phyloP scores from a whole-genome alignment of 2,329 filamentous ascomycete genomes.

The Sporothrix mexicana region DNA sequence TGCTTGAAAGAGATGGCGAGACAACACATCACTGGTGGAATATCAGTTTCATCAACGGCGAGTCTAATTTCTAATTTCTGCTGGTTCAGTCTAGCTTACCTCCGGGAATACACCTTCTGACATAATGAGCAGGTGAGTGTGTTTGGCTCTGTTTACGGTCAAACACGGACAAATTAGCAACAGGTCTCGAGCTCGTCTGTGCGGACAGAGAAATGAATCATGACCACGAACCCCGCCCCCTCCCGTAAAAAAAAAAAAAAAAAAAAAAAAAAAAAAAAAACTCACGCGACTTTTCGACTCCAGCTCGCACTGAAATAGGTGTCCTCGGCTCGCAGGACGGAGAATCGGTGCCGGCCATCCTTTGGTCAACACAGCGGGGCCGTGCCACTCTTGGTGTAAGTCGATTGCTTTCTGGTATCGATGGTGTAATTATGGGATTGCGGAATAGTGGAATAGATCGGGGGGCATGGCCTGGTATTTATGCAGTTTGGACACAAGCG shows the following conservation, averaged over 20 bases:
- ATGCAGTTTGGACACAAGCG: slow-evolving; percentile 6
- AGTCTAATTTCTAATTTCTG: background rate
- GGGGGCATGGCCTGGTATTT: slow-evolving; percentile 9
- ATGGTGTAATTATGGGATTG: slow-evolving; percentile 22
- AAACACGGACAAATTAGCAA: background rate
- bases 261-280: background rate
- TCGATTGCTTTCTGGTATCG: background rate
- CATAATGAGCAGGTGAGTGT: background rate
- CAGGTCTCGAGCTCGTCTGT: background rate
- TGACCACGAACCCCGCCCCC: too few relatives aligned
- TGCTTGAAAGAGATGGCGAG: slow-evolving; percentile 17
- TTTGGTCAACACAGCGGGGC: background rate
- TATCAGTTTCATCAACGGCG: background rate
- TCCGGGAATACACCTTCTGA: slow-evolving; percentile 21
- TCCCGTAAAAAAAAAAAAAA: background rate
- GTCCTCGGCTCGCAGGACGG: slow-evolving; percentile 7
- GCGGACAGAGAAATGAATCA: background rate
- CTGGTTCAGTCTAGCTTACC: background rate
- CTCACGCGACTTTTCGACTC: background rate
- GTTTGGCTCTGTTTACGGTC: background rate
- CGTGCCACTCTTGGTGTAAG: background rate
- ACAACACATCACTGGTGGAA: slow-evolving; percentile 25
- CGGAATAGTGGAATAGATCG: slow-evolving; percentile 13
- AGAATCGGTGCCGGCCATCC: slow-evolving; percentile 5
- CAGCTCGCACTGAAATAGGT: background rate